These are phyloP conservation scores for Hypoxylon fuscum DNA, from an alignment of 495 filamentous ascomycete genomes.

Conservation along the genomic window DNA sequence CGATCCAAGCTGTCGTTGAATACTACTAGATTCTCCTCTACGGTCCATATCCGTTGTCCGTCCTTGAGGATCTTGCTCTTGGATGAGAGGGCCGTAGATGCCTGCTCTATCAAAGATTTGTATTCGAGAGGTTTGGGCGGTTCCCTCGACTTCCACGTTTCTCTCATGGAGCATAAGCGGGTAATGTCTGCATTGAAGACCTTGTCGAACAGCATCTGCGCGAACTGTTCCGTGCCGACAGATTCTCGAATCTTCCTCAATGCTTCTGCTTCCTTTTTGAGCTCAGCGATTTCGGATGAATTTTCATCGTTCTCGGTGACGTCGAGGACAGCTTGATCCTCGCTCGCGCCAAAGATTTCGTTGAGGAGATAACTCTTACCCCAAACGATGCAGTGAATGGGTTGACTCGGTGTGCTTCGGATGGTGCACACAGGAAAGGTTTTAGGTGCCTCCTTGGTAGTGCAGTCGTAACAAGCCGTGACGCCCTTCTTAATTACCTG, in stretches of 20 bases:
- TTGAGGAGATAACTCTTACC: slow-evolving; percentile 95
- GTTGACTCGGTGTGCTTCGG: slow-evolving; percentile 90
- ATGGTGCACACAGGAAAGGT: slow-evolving; percentile 96
- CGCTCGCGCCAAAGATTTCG: slow-evolving; percentile 91
- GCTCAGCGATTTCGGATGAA: slow-evolving; percentile 84
- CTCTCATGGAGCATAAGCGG: slow-evolving; percentile 85
- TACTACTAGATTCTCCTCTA: slow-evolving; percentile 83
- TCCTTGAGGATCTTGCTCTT: slow-evolving; percentile 65
- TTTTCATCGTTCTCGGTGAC: slow-evolving; percentile 83
- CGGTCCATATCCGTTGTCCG: slow-evolving; percentile 81
- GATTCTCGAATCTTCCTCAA: slow-evolving; percentile 83
- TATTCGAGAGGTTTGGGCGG: slow-evolving; percentile 79
- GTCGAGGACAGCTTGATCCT: slow-evolving; percentile 83
- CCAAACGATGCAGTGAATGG: slow-evolving; percentile 99
- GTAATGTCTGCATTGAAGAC: slow-evolving; percentile 89
- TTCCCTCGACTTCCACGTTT: slow-evolving; percentile 92
- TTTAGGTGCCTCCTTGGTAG: slow-evolving; percentile 85
- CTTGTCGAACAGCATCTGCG: slow-evolving; percentile 86
- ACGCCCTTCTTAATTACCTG: slow-evolving; percentile 94
- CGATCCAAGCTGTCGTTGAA: slow-evolving; percentile 86
- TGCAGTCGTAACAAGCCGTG: slow-evolving; percentile 98
- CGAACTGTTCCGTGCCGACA: slow-evolving; percentile 83
- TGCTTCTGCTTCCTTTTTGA: slow-evolving; percentile 82
- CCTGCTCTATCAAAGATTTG: slow-evolving; percentile 51
- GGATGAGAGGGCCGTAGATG: slow-evolving; percentile 58